Evolutionary conservation across 176 grass and related monocot genomes (phyloP).

Genomic region (Bothriochloa decipiens): DNA sequence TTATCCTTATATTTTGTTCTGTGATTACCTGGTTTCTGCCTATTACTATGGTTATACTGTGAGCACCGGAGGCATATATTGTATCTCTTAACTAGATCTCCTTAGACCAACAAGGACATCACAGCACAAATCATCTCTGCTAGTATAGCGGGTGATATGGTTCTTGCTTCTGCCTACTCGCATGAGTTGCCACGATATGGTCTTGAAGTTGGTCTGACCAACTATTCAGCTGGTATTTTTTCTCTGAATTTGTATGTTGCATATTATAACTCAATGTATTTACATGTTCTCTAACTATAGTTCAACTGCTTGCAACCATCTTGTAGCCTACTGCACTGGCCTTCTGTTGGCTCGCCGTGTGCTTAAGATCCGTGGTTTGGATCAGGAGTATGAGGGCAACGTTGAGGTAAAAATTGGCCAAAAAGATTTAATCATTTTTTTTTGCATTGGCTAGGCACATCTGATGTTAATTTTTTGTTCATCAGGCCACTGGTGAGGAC

Average conservation of each 20-base stretch:
- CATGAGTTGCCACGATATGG: constrained; percentile 78
- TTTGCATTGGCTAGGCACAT: neutral
- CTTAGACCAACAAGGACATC: constrained; percentile 80
- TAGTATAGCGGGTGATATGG: constrained; percentile 67
- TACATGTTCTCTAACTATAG: neutral
- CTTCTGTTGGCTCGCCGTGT: constrained; percentile 83
- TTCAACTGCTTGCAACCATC: neutral
- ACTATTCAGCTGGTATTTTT: constrained; percentile 73
- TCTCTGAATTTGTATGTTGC: neutral
- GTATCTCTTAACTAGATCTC: constrained; percentile 18
- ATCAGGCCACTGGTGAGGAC: constrained; percentile 81
- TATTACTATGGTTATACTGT: neutral
- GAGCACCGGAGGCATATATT: neutral
- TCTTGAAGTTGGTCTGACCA: constrained; percentile 82
- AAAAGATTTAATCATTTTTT: neutral
- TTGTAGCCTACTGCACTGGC: constrained; percentile 78
- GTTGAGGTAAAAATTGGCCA: constrained; percentile 51
- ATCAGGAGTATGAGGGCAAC: constrained; percentile 79
- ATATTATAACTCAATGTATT: neutral
- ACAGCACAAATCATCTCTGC: constrained; percentile 67
- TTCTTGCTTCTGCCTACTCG: constrained; percentile 78
- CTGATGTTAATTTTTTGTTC: neutral
- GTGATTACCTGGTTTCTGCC: neutral
- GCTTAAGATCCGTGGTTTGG: constrained; percentile 63
- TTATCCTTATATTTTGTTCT: neutral